Conservation (phyloP, 768 basidiomycete genomes). For the Grammothele lineata region DNA sequence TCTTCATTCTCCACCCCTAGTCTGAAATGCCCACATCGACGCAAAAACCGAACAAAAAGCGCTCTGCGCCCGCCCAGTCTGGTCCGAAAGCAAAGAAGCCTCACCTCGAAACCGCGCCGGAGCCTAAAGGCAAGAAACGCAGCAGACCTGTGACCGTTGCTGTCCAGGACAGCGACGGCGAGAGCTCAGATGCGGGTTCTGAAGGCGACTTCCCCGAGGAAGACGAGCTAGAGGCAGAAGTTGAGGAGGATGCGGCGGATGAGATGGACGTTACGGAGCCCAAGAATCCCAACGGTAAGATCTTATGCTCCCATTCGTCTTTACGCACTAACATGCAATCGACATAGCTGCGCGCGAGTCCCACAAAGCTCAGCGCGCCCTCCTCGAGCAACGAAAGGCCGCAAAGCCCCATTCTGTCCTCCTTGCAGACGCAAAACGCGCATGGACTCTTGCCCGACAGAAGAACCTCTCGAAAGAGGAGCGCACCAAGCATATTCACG, state of each 20-base stretch:
- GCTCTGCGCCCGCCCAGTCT: constrained; percentile 41
- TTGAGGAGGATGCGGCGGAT: constrained; percentile 31
- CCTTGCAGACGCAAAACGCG: constrained; percentile 64
- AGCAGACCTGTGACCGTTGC: constrained; percentile 53
- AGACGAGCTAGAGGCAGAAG: constrained; percentile 29
- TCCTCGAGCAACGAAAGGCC: constrained; percentile 67
- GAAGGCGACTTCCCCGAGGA: constrained; percentile 9
- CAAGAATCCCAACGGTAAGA: constrained; percentile 61
- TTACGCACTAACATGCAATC: neutral
- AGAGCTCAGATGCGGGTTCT: constrained; percentile 38
- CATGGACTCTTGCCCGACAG: constrained; percentile 74
- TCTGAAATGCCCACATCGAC: neutral
- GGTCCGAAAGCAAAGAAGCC: constrained; percentile 51
- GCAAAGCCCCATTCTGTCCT: constrained; percentile 74
- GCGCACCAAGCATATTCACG: constrained; percentile 67
- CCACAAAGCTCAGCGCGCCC: constrained; percentile 63
- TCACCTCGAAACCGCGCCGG: constrained; percentile 37
- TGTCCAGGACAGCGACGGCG: constrained; percentile 29
- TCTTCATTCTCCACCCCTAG: too few species aligned
- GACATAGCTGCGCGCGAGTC: constrained; percentile 57
- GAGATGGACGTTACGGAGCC: constrained; percentile 21
- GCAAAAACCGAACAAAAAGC: constrained; percentile 37
- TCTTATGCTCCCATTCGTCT: too few species aligned
- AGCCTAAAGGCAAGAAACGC: constrained; percentile 47
- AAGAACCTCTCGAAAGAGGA: constrained; percentile 67